Conservation (phyloP, 305 asterid genomes). For the Fraxinus dipetala region DNA sequence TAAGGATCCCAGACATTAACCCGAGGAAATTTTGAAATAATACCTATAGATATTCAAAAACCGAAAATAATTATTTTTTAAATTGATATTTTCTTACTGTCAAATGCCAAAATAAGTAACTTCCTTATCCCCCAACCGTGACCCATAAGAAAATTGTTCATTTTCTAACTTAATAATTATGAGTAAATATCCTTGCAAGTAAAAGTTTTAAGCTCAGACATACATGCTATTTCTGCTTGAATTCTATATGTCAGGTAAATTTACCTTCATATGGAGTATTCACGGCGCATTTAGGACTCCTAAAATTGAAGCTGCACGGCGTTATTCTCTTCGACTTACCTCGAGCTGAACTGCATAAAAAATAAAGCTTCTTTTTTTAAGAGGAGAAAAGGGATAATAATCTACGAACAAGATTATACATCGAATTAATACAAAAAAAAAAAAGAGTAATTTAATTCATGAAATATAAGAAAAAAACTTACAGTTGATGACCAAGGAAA, state of each 20-base stretch:
- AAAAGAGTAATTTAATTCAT: not conserved
- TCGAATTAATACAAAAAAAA: not conserved
- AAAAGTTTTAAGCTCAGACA: not conserved
- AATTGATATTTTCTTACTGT: not conserved
- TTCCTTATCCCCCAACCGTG: not conserved
- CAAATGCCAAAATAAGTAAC: not conserved
- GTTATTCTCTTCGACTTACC: slow-evolving; percentile 31
- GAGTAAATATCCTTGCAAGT: not conserved
- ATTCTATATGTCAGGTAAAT: not conserved
- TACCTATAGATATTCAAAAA: slow-evolving; percentile 44
- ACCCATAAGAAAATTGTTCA: not conserved
- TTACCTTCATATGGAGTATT: slow-evolving; percentile 72
- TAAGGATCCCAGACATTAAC: slow-evolving; percentile 85
- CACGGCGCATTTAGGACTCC: slow-evolving; percentile 54
- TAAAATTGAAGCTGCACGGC: slow-evolving; percentile 22
- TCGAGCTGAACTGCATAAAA: slow-evolving; percentile 40
- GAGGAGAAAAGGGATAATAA: slow-evolving; percentile 14
- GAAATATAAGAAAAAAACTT: slow-evolving; percentile 19
- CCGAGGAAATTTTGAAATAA: slow-evolving; percentile 53
- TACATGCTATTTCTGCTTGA: not conserved
- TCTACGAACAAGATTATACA: not conserved
- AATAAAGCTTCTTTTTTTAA: not conserved
- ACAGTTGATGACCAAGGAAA: slow-evolving; percentile 60
- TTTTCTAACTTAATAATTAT: not conserved
- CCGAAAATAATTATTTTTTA: not conserved